A percentile compares a stretch with the other conserved stretches of the same genome.
These are phyloP conservation scores for Monosporascus sp. DNA, from an alignment of 2,329 filamentous ascomycete genomes.

Conservation along the genomic window DNA sequence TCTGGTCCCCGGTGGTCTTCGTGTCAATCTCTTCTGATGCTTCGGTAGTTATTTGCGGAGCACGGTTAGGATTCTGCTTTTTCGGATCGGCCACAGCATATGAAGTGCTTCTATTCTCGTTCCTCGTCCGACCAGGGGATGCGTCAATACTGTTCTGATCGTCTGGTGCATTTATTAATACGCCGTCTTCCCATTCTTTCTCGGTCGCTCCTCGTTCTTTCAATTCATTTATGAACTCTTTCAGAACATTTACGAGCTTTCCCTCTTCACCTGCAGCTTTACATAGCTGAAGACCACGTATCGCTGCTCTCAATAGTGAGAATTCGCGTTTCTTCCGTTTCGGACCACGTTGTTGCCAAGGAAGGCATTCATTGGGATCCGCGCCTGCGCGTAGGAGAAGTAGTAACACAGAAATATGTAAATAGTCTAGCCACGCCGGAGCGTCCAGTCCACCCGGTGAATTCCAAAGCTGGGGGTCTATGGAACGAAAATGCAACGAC, in stretches of 20 bases:
- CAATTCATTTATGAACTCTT: conserved; percentile 4
- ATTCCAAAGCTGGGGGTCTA: fast-evolving
- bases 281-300: background rate
- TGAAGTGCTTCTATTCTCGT: background rate
- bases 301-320: background rate
- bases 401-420: background rate
- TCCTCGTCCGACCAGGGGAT: background rate
- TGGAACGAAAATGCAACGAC: background rate
- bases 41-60: background rate
- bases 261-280: background rate
- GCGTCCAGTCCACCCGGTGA: fast-evolving
- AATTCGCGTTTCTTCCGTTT: background rate
- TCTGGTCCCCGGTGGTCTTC: background rate
- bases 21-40: background rate
- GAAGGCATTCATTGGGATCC: background rate
- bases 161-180: background rate
- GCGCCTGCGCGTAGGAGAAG: background rate
- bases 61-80: no score
- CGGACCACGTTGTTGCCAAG: background rate
- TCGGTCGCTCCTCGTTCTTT: conserved; percentile 6
- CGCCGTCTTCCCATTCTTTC: conserved; percentile 1
- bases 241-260: background rate
- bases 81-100: background rate
- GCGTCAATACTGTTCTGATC: background rate
- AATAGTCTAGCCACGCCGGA: background rate